These are phyloP conservation scores for Cryphonectria parasitica DNA, from an alignment of 2,329 filamentous ascomycete species.

Conservation along the genomic window DNA sequence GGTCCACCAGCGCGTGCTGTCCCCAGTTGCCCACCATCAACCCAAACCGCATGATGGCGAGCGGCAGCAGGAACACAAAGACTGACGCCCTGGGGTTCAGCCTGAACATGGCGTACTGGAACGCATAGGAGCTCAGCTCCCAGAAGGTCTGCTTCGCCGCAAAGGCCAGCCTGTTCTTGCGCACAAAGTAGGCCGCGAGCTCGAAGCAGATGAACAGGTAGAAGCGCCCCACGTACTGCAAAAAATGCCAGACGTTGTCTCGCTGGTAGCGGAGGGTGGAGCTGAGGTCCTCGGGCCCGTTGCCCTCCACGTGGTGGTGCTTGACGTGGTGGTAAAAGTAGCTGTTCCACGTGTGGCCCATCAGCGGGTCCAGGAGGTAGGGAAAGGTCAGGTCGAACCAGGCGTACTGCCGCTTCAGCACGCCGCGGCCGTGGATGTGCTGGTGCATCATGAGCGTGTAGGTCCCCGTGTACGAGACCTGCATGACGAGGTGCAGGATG, in stretches of 20 bases:
- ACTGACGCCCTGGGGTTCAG: slow-evolving; percentile 60
- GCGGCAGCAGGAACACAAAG: slow-evolving; percentile 69
- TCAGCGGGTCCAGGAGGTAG: slow-evolving; percentile 73
- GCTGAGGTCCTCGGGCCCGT: slow-evolving; percentile 75
- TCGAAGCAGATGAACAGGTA: slow-evolving; percentile 76
- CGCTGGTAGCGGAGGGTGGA: slow-evolving; percentile 78
- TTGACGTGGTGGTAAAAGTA: slow-evolving; percentile 88
- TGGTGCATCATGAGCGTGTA: slow-evolving; percentile 86
- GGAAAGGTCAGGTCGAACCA: slow-evolving; percentile 69
- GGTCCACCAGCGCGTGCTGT: slow-evolving; percentile 80
- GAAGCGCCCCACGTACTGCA: slow-evolving; percentile 75
- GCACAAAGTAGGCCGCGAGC: slow-evolving; percentile 72
- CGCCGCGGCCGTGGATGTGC: slow-evolving; percentile 77
- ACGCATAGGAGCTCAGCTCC: slow-evolving; percentile 61
- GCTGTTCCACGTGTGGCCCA: slow-evolving; percentile 84
- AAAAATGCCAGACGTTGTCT: slow-evolving; percentile 67
- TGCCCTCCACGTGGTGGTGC: slow-evolving; percentile 80
- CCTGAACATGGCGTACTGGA: slow-evolving; percentile 55
- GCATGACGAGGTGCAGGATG: slow-evolving; percentile 66
- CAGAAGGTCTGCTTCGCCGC: slow-evolving; percentile 62
- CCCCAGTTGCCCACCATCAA: slow-evolving; percentile 86
- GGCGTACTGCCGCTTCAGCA: slow-evolving; percentile 59
- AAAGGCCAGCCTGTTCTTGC: slow-evolving; percentile 59
- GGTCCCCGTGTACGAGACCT: slow-evolving; percentile 69
- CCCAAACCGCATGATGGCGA: slow-evolving; percentile 68